Conservation (phyloP, 2,329 filamentous ascomycete species). For the Sporothrix pallida region DNA sequence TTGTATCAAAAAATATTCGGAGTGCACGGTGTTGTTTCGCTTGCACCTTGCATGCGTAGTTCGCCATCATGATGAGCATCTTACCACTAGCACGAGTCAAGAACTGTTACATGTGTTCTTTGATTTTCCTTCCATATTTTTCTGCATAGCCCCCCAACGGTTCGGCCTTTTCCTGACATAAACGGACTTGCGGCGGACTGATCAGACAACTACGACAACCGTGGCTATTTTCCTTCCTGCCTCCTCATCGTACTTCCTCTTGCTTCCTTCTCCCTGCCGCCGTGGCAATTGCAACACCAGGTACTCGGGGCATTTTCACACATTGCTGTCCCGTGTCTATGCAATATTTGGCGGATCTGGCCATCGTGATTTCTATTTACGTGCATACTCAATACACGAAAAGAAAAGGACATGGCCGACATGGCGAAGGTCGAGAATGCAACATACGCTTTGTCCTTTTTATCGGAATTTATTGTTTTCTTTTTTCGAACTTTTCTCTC, state of each 20-base stretch:
- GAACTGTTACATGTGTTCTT: neutral
- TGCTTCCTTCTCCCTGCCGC: neutral
- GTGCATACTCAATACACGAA: neutral
- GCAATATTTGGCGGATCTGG: slow-evolving; percentile 16
- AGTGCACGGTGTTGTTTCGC: neutral
- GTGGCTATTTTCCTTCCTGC: neutral
- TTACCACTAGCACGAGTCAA: neutral
- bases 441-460: slow-evolving; percentile 6
- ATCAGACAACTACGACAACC: neutral
- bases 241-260: neutral
- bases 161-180: neutral
- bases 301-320: slow-evolving; percentile 6
- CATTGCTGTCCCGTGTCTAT: slow-evolving; percentile 3
- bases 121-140: neutral
- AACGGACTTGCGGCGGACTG: neutral
- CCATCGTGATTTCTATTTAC: slow-evolving; percentile 19
- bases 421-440: neutral
- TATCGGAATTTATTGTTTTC: neutral
- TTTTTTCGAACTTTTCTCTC: neutral
- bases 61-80: neutral
- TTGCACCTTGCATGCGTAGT: slow-evolving; percentile 2
- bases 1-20: too few relatives aligned
- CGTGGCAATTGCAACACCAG: slow-evolving; percentile 27
- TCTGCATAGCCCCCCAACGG: neutral
- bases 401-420: neutral